Conservation (phyloP, 2,329 filamentous ascomycete genomes). For the Ophiostoma himal-ulmi region DNA sequence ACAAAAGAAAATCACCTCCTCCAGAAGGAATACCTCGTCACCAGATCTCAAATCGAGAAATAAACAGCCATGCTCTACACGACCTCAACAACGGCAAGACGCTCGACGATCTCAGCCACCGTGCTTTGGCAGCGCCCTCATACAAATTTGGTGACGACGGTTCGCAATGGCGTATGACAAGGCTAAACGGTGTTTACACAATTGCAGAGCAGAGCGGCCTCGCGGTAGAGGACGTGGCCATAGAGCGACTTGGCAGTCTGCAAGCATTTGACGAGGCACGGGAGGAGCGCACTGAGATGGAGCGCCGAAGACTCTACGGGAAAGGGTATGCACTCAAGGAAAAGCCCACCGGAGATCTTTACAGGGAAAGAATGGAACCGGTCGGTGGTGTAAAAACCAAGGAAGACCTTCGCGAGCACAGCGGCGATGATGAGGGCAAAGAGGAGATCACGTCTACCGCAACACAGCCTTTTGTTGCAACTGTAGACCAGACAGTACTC, state of each 20-base stretch:
- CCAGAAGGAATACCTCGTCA: constrained; percentile 58
- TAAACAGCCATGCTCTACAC: constrained; percentile 63
- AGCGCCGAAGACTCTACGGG: constrained; percentile 76
- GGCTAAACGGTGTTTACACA: constrained; percentile 77
- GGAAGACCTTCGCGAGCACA: background rate
- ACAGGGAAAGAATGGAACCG: constrained; percentile 55
- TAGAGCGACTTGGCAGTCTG: constrained; percentile 74
- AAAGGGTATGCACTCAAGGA: constrained; percentile 77
- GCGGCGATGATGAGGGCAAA: background rate
- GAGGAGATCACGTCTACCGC: constrained; percentile 35
- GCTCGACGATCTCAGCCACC: constrained; percentile 47
- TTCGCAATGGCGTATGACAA: constrained; percentile 94
- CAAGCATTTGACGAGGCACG: constrained; percentile 85
- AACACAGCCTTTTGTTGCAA: constrained; percentile 32
- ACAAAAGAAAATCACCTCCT: constrained; percentile 49
- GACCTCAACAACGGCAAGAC: constrained; percentile 53
- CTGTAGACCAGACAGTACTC: constrained; percentile 69
- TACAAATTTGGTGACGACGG: constrained; percentile 88
- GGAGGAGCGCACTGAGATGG: constrained; percentile 88
- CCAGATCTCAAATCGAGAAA: constrained; percentile 70
- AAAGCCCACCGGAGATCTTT: constrained; percentile 82
- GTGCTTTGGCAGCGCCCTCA: constrained; percentile 53
- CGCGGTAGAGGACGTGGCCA: constrained; percentile 73
- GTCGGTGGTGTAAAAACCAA: background rate
- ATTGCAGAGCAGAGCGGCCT: constrained; percentile 67